Percentiles rank a stretch among this genome's conserved stretches.
Conservation (phyloP, 495 filamentous ascomycete genomes). For the Hypoxylon fragiforme region DNA sequence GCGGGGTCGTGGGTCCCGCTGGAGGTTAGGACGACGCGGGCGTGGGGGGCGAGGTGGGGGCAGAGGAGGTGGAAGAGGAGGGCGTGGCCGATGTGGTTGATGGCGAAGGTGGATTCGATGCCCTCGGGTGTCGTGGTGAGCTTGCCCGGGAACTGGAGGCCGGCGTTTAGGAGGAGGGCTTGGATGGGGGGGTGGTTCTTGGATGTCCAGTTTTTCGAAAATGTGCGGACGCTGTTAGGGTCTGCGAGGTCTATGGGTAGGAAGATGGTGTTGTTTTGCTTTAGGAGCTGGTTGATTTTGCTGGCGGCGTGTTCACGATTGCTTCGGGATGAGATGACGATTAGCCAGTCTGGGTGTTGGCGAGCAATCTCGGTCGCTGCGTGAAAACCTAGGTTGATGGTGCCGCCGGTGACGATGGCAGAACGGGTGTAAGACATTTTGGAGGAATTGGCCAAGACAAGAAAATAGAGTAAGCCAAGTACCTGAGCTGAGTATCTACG, state of each 20-base stretch:
- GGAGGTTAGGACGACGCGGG: slow-evolving; percentile 47
- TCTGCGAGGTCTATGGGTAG: slow-evolving; percentile 46
- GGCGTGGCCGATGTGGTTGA: slow-evolving; percentile 49
- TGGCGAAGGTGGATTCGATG: slow-evolving; percentile 42
- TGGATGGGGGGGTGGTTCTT: slow-evolving; percentile 46
- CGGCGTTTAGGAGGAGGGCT: slow-evolving; percentile 51
- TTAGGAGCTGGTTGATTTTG: slow-evolving; percentile 43
- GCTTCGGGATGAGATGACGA: slow-evolving; percentile 50
- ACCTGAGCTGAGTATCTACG: too few relatives aligned
- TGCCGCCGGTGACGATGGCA: slow-evolving; percentile 53
- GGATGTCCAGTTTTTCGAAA: slow-evolving; percentile 38
- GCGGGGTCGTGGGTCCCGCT: slow-evolving; percentile 44
- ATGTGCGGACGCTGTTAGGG: slow-evolving; percentile 43
- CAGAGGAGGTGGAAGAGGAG: slow-evolving; percentile 66
- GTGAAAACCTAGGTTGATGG: slow-evolving; percentile 51
- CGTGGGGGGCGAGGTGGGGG: slow-evolving; percentile 55
- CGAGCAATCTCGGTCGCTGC: slow-evolving; percentile 52
- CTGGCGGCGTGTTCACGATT: slow-evolving; percentile 42
- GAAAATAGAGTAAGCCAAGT: too few relatives aligned
- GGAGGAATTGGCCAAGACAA: too few relatives aligned
- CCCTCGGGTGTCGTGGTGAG: slow-evolving; percentile 43
- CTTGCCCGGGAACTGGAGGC: slow-evolving; percentile 42
- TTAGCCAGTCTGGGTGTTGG: slow-evolving; percentile 41
- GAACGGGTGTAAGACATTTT: slow-evolving; percentile 39
- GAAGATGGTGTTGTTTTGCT: slow-evolving; percentile 45